Evolutionary conservation across 164 flowering plant genomes (phyloP).

Genomic region (Berberis vulgaris): DNA sequence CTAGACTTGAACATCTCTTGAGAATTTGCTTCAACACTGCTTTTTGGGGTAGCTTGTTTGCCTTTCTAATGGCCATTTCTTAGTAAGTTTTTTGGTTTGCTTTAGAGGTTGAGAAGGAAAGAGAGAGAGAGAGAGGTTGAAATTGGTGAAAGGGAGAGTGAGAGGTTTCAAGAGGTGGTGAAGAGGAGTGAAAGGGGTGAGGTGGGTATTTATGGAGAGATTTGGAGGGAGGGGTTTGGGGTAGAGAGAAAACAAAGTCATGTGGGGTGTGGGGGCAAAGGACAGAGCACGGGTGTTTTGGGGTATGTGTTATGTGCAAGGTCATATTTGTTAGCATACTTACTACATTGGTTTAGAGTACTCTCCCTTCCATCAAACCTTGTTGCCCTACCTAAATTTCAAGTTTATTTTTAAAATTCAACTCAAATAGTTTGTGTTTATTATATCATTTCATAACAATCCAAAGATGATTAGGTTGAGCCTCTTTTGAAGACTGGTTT

Average conservation of each 20-base stretch:
- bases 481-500: too few species aligned
- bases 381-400: slow-evolving; percentile 29
- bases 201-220: slow-evolving; percentile 33
- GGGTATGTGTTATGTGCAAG: slow-evolving; percentile 29
- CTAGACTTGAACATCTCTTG: slow-evolving; percentile 68
- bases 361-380: neutral
- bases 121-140: neutral
- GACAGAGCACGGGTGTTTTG: slow-evolving; percentile 47
- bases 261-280: slow-evolving; percentile 48
- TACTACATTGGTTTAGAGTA: slow-evolving; percentile 27
- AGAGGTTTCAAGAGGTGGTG: neutral
- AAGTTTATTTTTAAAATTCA: neutral
- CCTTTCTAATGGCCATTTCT: slow-evolving; percentile 49
- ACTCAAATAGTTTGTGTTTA: neutral
- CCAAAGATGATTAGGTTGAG: too few species aligned
- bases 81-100: neutral
- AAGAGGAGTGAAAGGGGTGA: slow-evolving; percentile 9
- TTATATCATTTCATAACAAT: too few species aligned
- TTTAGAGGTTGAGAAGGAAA: neutral
- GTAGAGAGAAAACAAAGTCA: slow-evolving; percentile 21
- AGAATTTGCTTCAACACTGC: slow-evolving; percentile 61
- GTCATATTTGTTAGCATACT: slow-evolving; percentile 26
- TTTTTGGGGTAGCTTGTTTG: slow-evolving; percentile 42
- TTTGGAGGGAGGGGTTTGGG: slow-evolving; percentile 11
- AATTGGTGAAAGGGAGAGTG: neutral